Evolutionary conservation across 83 land plant genomes (phyloP).

Genomic region (Diphasiastrum complanatum): DNA sequence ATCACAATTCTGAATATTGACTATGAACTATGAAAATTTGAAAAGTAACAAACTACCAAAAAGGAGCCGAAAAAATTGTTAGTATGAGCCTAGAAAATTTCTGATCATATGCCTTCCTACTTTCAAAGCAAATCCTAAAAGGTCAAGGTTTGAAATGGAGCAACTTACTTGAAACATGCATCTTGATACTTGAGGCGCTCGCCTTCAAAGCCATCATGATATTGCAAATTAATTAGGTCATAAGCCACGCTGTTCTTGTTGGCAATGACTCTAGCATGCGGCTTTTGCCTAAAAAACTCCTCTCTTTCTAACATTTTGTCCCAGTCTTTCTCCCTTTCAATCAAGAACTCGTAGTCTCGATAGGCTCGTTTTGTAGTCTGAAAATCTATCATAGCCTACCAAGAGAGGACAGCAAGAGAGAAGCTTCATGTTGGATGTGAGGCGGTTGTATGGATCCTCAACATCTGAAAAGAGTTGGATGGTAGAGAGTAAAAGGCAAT

Average conservation of each 20-base stretch:
- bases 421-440: too few species aligned
- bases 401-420: too few species aligned
- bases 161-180: background rate
- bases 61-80: background rate
- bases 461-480: too few species aligned
- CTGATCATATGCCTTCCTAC: background rate
- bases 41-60: background rate
- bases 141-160: background rate
- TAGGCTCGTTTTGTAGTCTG: background rate
- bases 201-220: constrained; percentile 18
- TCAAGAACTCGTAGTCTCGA: background rate
- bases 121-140: background rate
- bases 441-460: too few species aligned
- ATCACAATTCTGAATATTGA: too few species aligned
- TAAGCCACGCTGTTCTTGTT: constrained; percentile 9
- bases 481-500: too few species aligned
- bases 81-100: background rate
- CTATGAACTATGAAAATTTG: background rate
- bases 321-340: constrained; percentile 13
- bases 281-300: background rate
- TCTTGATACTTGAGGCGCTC: constrained; percentile 3
- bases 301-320: background rate
- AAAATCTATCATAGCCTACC: constrained; percentile 2
- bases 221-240: constrained; percentile 7
- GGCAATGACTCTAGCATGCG: constrained; percentile 13